Conservation (phyloP, 345 rosid species). For the Physaria fendleri region DNA sequence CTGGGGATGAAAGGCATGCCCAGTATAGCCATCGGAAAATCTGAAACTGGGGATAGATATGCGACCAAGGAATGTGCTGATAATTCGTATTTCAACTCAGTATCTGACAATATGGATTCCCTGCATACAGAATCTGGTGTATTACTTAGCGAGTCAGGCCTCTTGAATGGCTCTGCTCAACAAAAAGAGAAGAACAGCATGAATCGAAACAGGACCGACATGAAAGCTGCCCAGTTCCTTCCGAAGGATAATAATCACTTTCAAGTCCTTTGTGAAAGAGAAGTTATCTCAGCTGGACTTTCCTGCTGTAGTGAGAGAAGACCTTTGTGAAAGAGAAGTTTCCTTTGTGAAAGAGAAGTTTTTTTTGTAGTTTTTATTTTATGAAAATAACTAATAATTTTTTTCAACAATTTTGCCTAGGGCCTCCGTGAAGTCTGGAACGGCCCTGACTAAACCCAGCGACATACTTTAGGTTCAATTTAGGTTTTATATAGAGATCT, state of each 20-base stretch:
- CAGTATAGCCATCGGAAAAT: slow-evolving; percentile 1
- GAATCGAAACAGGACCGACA: slow-evolving; percentile 29
- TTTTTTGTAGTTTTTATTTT: too few relatives aligned
- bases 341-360: too few relatives aligned
- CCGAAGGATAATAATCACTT: slow-evolving; percentile 1
- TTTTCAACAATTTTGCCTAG: too few relatives aligned
- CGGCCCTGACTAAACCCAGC: too few relatives aligned
- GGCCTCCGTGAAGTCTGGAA: too few relatives aligned
- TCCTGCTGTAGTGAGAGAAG: slow-evolving; percentile 25
- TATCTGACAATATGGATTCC: slow-evolving; percentile 22
- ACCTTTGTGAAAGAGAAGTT: too few relatives aligned
- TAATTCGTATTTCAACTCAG: slow-evolving; percentile 17
- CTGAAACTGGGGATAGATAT: slow-evolving; percentile 29
- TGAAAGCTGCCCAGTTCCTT: slow-evolving; percentile 9
- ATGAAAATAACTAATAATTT: too few relatives aligned
- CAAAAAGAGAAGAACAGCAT: slow-evolving; percentile 30
- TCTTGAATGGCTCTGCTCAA: slow-evolving; percentile 25
- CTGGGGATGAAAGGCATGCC: too few relatives aligned
- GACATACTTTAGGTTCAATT: too few relatives aligned
- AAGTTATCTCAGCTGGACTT: slow-evolving; percentile 16
- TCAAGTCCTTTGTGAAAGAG: slow-evolving; percentile 25
- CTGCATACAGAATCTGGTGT: slow-evolving; percentile 30
- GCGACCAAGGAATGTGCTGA: slow-evolving; percentile 15
- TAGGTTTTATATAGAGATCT: too few relatives aligned
- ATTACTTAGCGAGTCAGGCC: slow-evolving; percentile 20